Percentiles rank a stretch among this genome's conserved stretches.
Conservation (phyloP, 2,329 filamentous ascomycete genomes). For the Diaporthe ilicicola region DNA sequence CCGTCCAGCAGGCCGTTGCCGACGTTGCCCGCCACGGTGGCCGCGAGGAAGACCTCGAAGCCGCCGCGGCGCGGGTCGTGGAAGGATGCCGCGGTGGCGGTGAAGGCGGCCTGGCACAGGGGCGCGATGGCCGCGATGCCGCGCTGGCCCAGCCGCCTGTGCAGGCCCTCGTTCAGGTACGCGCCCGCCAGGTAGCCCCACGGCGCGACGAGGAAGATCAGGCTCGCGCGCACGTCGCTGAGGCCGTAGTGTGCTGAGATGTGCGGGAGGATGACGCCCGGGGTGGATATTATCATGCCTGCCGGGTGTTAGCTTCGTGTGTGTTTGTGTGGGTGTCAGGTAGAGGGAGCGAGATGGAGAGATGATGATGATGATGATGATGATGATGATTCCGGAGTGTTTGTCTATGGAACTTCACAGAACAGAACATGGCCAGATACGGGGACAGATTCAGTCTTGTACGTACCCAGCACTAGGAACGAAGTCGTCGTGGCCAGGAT, state of each 20-base stretch:
- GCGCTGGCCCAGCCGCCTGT: slow-evolving; percentile 50
- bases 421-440: too few species aligned
- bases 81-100: slow-evolving; percentile 38
- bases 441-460: too few species aligned
- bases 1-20: slow-evolving; percentile 53
- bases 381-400: too few species aligned
- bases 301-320: neutral
- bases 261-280: slow-evolving; percentile 45
- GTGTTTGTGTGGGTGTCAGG: too few species aligned
- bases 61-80: slow-evolving; percentile 35
- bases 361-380: too few species aligned
- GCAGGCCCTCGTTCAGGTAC: slow-evolving; percentile 48
- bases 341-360: too few species aligned
- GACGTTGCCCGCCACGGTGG: slow-evolving; percentile 44
- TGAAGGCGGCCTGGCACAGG: slow-evolving; percentile 45
- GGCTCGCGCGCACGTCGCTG: slow-evolving; percentile 51
- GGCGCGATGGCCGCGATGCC: slow-evolving; percentile 51
- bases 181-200: slow-evolving; percentile 54
- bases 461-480: slow-evolving; percentile 37
- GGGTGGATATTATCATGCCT: slow-evolving; percentile 37
- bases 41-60: slow-evolving; percentile 44
- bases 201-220: slow-evolving; percentile 53
- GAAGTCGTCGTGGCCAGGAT: slow-evolving; percentile 34
- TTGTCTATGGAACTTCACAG: too few species aligned
- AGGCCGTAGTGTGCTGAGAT: slow-evolving; percentile 51